Evolutionary conservation across 1,284 basidiomycete species (phyloP).

Genomic region (Ganoderma resinaceum): DNA sequence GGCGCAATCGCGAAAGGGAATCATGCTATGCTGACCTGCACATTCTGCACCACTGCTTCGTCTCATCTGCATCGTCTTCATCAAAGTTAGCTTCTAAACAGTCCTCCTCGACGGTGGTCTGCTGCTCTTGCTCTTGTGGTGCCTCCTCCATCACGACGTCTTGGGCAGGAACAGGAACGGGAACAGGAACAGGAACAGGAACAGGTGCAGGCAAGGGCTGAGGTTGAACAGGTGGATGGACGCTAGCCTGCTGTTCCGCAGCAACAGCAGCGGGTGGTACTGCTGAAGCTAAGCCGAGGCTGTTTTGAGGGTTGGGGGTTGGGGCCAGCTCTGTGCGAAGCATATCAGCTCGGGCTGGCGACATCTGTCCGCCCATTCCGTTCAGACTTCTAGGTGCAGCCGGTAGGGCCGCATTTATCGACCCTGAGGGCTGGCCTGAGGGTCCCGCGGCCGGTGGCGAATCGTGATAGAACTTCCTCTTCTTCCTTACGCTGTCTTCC

Average conservation of each 20-base stretch:
- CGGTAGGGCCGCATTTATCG: background rate
- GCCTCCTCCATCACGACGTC: conserved; percentile 40
- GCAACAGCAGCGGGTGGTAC: background rate
- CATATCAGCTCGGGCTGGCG: background rate
- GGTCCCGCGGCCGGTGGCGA: background rate
- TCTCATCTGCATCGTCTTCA: conserved; percentile 47
- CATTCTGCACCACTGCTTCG: conserved; percentile 48
- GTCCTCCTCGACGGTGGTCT: conserved; percentile 39
- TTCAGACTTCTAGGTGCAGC: background rate
- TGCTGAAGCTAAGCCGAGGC: background rate
- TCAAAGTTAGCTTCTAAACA: conserved; percentile 3
- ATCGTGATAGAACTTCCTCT: conserved; percentile 24
- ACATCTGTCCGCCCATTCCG: background rate
- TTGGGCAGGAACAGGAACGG: conserved; percentile 21
- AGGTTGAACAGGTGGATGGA: background rate
- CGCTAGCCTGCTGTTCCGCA: background rate
- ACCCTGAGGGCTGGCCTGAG: background rate
- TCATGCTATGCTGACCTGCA: conserved; percentile 54
- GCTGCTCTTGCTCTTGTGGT: conserved; percentile 42
- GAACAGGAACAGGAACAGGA: conserved; percentile 20
- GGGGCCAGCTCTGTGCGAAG: background rate
- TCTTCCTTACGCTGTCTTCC: conserved; percentile 22
- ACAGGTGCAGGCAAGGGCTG: conserved; percentile 8
- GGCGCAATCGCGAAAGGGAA: background rate
- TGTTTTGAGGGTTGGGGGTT: no score